phyloP scores from a whole-genome alignment of 208 protist species.

The Leptomonas seymouri region DNA sequence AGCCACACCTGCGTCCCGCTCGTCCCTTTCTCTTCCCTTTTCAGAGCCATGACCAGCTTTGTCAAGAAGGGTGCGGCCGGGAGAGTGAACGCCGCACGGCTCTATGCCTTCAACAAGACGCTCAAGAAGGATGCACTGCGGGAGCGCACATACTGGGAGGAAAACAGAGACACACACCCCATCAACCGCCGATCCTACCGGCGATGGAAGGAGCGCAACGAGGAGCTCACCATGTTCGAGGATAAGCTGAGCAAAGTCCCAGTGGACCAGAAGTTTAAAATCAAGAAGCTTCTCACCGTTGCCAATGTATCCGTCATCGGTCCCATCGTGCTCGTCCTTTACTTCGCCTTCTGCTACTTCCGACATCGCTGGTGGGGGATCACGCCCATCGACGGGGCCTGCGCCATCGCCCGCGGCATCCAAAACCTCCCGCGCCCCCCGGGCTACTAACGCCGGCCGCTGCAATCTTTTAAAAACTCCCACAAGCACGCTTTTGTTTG shows the following conservation, averaged over 20 bases:
- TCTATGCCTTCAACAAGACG: slow-evolving; percentile 86
- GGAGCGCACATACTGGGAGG: slow-evolving; percentile 80
- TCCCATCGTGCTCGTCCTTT: slow-evolving; percentile 63
- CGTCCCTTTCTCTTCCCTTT: not conserved
- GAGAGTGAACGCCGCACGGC: slow-evolving; percentile 63
- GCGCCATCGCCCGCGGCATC: slow-evolving; percentile 64
- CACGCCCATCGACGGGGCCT: slow-evolving; percentile 72
- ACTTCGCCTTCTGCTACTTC: slow-evolving; percentile 75
- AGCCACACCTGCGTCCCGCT: not conserved
- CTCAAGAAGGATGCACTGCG: slow-evolving; percentile 78
- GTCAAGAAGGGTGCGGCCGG: slow-evolving; percentile 53
- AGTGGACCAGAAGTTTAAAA: slow-evolving; percentile 86
- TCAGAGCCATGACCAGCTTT: slow-evolving; percentile 58
- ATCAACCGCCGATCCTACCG: slow-evolving; percentile 84
- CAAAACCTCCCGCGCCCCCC: slow-evolving; percentile 80
- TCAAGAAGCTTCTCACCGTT: slow-evolving; percentile 84
- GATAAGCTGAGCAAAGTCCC: slow-evolving; percentile 78
- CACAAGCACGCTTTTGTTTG: not conserved
- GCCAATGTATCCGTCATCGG: slow-evolving; percentile 76
- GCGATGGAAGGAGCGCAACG: slow-evolving; percentile 73
- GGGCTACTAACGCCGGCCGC: slow-evolving; percentile 44
- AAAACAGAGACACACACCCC: slow-evolving; percentile 79
- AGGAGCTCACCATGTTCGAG: slow-evolving; percentile 81
- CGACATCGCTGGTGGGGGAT: slow-evolving; percentile 72
- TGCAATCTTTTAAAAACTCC: too few relatives aligned